Evolutionary conservation across 495 filamentous ascomycete species (phyloP), one percentile per base, ranked within the genome.

Genomic region (Aspergillus mulundensis): DNA sequence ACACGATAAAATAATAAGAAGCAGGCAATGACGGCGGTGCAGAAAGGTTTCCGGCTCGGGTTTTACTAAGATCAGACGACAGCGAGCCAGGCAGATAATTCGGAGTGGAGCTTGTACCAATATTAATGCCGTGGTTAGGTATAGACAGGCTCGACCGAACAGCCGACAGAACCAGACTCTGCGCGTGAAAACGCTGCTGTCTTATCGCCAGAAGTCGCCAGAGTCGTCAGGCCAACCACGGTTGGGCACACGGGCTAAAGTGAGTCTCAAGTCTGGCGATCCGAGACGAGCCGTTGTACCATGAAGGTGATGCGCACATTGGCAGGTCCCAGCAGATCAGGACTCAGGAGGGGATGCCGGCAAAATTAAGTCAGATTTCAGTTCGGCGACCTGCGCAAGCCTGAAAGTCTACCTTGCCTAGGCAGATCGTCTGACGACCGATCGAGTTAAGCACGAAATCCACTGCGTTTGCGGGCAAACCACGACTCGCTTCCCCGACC

Each of bases 251-350:
- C 57, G 60, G 60, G 50, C 60, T 61, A 62, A 54, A 44, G 53
- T 54, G 60, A 58, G 58, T 67, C 61, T 67, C 59, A 50, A 67
- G 56, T 53, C 57, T 60, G 65, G 61, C 58, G 65, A 66, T 67
- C 62, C 66, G 59, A 63, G 58, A 64, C 61, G 61, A 62, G 66
- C 62, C 61, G 56, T 46, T 59, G 57, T 56, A 56, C 61, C 66
- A 61, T 58, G 49, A 50, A 59, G 65, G 65, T 70, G 70, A 72
- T 72, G 67, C 70, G 70, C 66, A 70, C 70, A 70, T 69, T 64
- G 52, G 60, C 57, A 66, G 45, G 49, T 63, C 87, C 32, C 71
- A 71, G 19, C 60, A 77, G 45, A 56, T 86, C 14, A 38, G 60
- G 14, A 50, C 56, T 86, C 14, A 38, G 60, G 14, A 50, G 65